These are phyloP conservation scores for Metschnikowia sp. DNA, from an alignment of 805 yeast genomes.

Conservation along the genomic window DNA sequence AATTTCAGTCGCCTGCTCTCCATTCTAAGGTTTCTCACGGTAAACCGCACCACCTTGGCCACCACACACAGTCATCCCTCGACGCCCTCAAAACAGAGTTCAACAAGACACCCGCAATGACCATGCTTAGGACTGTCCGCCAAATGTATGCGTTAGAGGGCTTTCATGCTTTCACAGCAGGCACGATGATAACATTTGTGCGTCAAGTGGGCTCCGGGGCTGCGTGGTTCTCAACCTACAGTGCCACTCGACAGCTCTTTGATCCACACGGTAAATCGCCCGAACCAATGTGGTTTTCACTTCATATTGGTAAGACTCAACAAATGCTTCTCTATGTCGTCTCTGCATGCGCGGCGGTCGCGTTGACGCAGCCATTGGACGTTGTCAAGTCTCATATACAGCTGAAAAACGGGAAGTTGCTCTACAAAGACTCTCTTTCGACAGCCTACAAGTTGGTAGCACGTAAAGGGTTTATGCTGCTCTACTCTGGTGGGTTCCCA, in stretches of 20 bases:
- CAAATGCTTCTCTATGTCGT: constrained; percentile 52
- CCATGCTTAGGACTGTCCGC: constrained; percentile 48
- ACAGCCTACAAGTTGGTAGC: constrained; percentile 28
- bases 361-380: constrained; percentile 84
- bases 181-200: constrained; percentile 74
- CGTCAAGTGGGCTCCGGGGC: constrained; percentile 79
- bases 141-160: constrained; percentile 78
- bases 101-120: constrained; percentile 52
- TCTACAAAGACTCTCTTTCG: constrained; percentile 56
- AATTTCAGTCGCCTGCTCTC: constrained; percentile 19
- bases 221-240: constrained; percentile 81
- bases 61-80: constrained; percentile 1
- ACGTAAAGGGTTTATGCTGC: constrained; percentile 29
- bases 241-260: constrained; percentile 66
- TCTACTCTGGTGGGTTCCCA: constrained; percentile 46
- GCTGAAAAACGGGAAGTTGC: constrained; percentile 57
- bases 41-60: constrained; percentile 11
- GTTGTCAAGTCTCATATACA: constrained; percentile 86
- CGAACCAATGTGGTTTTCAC: constrained; percentile 43
- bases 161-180: constrained; percentile 72
- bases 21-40: constrained; percentile 1
- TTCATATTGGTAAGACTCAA: constrained; percentile 37
- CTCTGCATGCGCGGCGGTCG: constrained; percentile 71
- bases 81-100: constrained; percentile 25
- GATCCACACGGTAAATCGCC: constrained; percentile 43